A percentile compares a stretch with the other conserved stretches of the same genome.
phyloP scores from a whole-genome alignment of 306 rosid species.

The Trichosanthes cucumerina region DNA sequence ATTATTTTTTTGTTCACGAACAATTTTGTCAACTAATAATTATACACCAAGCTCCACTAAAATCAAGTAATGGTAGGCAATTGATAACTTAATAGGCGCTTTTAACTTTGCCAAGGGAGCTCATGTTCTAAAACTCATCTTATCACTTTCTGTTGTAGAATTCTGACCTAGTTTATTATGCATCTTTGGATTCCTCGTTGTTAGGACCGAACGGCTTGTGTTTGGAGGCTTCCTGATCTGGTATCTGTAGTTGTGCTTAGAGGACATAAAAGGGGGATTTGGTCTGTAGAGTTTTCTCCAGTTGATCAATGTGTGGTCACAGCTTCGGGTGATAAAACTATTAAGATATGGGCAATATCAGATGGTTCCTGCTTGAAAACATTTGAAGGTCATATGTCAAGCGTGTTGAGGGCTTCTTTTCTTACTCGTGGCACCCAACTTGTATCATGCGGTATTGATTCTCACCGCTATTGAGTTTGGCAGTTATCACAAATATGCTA shows the following conservation, averaged over 20 bases:
- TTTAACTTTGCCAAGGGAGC: neutral
- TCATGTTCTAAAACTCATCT: neutral
- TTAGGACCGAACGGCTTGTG: conserved; percentile 93
- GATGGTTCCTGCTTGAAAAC: conserved; percentile 94
- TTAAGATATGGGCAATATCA: conserved; percentile 85
- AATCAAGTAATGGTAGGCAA: no score
- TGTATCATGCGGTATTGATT: conserved; percentile 67
- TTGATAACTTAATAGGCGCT: neutral
- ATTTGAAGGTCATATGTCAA: conserved; percentile 88
- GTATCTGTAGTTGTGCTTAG: conserved; percentile 55
- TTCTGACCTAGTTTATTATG: neutral
- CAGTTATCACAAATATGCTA: neutral
- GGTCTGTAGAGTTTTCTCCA: conserved; percentile 98
- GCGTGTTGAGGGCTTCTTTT: conserved; percentile 82
- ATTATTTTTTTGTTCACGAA: neutral
- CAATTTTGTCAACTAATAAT: neutral
- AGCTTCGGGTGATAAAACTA: conserved; percentile 90
- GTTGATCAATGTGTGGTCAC: conserved; percentile 91
- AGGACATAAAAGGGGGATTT: conserved; percentile 94
- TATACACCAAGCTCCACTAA: neutral
- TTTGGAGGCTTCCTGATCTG: conserved; percentile 93
- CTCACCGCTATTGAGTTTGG: neutral
- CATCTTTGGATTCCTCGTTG: neutral
- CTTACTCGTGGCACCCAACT: conserved; percentile 87
- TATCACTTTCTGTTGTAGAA: neutral